These are phyloP conservation scores for Stellera chamaejasme DNA, from an alignment of 345 rosid species.

Conservation along the genomic window DNA sequence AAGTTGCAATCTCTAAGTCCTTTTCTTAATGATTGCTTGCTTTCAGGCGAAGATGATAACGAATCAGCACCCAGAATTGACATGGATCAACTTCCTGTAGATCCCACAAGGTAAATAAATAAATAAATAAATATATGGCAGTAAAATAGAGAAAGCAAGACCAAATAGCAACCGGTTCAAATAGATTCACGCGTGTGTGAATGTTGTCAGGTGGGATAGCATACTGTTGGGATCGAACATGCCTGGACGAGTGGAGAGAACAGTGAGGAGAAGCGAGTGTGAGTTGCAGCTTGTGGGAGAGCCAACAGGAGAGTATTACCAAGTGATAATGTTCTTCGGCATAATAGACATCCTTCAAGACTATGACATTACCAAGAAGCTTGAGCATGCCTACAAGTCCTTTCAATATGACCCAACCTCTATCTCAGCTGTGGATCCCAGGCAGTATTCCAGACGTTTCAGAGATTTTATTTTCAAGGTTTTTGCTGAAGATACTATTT, in stretches of 20 bases:
- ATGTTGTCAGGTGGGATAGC: slow-evolving; percentile 66
- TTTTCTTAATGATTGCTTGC: not conserved
- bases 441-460: slow-evolving; percentile 71
- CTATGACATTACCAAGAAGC: slow-evolving; percentile 88
- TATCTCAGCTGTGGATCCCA: slow-evolving; percentile 85
- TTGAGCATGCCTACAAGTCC: slow-evolving; percentile 86
- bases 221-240: slow-evolving; percentile 65
- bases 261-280: slow-evolving; percentile 37
- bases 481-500: slow-evolving; percentile 45
- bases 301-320: slow-evolving; percentile 69
- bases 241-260: slow-evolving; percentile 78
- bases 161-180: not conserved
- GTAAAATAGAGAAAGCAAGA: not conserved
- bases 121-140: too few species aligned
- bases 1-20: not conserved
- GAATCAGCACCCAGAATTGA: slow-evolving; percentile 26
- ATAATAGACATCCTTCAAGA: slow-evolving; percentile 90
- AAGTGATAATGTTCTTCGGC: slow-evolving; percentile 75
- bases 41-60: slow-evolving; percentile 25
- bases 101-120: slow-evolving; percentile 39
- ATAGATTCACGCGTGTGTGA: not conserved
- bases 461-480: slow-evolving; percentile 69
- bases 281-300: slow-evolving; percentile 69
- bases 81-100: slow-evolving; percentile 28
- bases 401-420: slow-evolving; percentile 77